Percentiles rank a stretch among this genome's conserved stretches.
These are phyloP conservation scores for Amanita polypyramis DNA, from an alignment of 768 basidiomycete species.

Conservation along the genomic window DNA sequence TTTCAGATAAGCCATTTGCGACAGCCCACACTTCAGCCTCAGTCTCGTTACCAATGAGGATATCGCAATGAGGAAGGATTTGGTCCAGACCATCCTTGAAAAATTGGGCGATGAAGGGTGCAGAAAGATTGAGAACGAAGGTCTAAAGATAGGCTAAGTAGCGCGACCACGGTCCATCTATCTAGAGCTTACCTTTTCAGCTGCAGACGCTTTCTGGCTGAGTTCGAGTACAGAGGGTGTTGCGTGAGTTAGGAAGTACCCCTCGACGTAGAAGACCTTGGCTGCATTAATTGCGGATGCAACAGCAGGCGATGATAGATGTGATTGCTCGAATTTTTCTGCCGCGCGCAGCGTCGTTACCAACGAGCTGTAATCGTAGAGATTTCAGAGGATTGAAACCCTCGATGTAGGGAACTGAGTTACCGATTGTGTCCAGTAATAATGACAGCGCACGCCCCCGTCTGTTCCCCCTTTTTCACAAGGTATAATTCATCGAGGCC, in stretches of 20 bases:
- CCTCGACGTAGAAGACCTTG: conserved; percentile 88
- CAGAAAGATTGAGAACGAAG: conserved; percentile 89
- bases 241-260: conserved; percentile 97
- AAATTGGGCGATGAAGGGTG: conserved; percentile 95
- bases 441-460: conserved; percentile 94
- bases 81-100: conserved; percentile 75
- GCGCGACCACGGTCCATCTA: background rate
- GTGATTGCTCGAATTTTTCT: conserved; percentile 77
- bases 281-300: conserved; percentile 71
- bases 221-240: conserved; percentile 58
- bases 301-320: conserved; percentile 68
- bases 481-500: conserved; percentile 83
- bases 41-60: conserved; percentile 92
- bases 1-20: conserved; percentile 56
- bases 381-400: background rate
- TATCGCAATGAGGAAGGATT: conserved; percentile 76
- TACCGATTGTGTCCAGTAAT: conserved; percentile 90
- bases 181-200: conserved; percentile 50
- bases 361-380: conserved; percentile 50
- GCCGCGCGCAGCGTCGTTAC: conserved; percentile 87
- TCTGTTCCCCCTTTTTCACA: conserved; percentile 78
- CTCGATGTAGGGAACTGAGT: background rate
- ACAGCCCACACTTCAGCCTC: conserved; percentile 85
- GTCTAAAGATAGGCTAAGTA: conserved; percentile 33
- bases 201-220: conserved; percentile 64